Evolutionary conservation across 176 grass and related monocot species (phyloP).

Genomic region (Olyra latifolia): DNA sequence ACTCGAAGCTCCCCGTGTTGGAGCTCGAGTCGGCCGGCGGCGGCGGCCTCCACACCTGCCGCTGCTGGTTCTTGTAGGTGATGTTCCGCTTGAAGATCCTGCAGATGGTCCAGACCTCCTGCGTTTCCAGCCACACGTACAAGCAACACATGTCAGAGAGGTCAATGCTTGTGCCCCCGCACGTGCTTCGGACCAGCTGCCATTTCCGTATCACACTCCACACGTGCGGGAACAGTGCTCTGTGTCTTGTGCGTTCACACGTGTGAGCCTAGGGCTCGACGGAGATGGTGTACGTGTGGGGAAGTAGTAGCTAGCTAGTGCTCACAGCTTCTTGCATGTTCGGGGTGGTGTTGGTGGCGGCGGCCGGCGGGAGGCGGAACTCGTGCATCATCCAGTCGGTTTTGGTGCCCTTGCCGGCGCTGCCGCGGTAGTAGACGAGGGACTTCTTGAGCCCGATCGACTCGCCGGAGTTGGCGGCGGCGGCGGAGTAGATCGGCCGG

Average conservation of each 20-base stretch:
- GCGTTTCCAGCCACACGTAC: constrained; percentile 2
- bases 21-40: constrained; percentile 48
- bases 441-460: constrained; percentile 90
- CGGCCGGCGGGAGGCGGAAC: constrained; percentile 72
- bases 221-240: not conserved
- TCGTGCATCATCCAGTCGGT: constrained; percentile 99
- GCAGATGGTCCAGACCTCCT: constrained; percentile 96
- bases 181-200: not conserved
- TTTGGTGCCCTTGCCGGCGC: constrained; percentile 86
- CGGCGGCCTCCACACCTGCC: constrained; percentile 39
- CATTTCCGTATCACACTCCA: not conserved
- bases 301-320: too few species aligned
- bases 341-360: constrained; percentile 32
- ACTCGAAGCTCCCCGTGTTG: constrained; percentile 71
- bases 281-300: not conserved
- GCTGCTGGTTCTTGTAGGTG: constrained; percentile 59
- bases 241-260: not conserved
- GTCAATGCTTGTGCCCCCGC: not conserved
- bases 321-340: constrained; percentile 81
- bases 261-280: not conserved
- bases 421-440: constrained; percentile 84
- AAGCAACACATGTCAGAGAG: not conserved
- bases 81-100: constrained; percentile 77
- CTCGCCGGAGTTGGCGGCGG: constrained; percentile 12
- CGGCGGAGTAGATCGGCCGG: constrained; percentile 64